phyloP scores from a whole-genome alignment of 2,329 filamentous ascomycete species.

The Fusarium pseudoanthophilum region DNA sequence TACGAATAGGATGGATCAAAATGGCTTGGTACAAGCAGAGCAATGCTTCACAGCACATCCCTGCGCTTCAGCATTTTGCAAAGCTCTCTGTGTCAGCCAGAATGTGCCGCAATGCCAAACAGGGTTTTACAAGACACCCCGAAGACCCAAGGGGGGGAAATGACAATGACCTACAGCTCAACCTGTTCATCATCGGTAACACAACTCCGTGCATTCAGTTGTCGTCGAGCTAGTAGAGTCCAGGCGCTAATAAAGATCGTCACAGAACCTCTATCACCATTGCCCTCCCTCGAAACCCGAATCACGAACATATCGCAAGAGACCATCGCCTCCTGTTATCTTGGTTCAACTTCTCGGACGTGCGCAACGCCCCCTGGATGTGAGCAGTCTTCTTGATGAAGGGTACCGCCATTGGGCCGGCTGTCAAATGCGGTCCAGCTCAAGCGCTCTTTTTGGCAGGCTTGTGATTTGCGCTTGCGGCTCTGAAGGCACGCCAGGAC shows the following conservation, averaged over 20 bases:
- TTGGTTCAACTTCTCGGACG: fast-evolving
- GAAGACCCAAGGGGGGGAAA: not conserved
- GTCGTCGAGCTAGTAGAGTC: fast-evolving
- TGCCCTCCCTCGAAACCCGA: fast-evolving
- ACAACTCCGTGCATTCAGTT: not conserved
- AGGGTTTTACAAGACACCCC: not conserved
- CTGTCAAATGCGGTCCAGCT: fast-evolving
- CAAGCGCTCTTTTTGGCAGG: not conserved
- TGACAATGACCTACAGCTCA: fast-evolving
- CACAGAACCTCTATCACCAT: not conserved
- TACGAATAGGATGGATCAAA: fast-evolving
- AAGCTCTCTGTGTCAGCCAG: fast-evolving
- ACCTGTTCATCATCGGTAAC: not conserved
- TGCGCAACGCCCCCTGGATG: fast-evolving
- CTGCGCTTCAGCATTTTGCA: not conserved
- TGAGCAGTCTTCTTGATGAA: not conserved
- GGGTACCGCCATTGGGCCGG: not conserved
- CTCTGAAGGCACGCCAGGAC: constrained; percentile 44
- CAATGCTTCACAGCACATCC: not conserved
- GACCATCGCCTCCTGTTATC: not conserved
- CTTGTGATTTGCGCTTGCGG: fast-evolving
- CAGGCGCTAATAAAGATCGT: fast-evolving
- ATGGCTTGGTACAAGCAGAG: not conserved
- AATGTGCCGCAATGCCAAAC: fast-evolving
- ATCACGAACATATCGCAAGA: fast-evolving